Percentiles rank a stretch among this genome's conserved stretches.
These are phyloP conservation scores for Eimeria brunetti DNA, from an alignment of 169 alveolate species.

Conservation along the genomic window DNA sequence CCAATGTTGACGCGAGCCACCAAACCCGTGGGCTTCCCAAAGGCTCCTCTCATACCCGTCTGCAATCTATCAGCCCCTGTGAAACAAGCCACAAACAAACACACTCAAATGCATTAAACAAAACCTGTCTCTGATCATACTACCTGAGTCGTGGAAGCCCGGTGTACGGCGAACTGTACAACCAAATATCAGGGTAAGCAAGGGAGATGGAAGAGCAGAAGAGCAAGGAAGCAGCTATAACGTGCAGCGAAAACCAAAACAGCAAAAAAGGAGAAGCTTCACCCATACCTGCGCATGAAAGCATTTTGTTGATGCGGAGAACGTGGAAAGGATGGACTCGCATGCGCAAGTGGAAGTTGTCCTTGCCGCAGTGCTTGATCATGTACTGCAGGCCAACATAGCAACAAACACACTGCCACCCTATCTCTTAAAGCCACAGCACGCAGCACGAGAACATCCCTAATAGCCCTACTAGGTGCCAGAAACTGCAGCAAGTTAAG, in stretches of 20 bases:
- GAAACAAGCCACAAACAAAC: background rate
- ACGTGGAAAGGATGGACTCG: constrained; percentile 99
- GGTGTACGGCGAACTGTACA: too few relatives aligned
- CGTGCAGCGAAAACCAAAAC: background rate
- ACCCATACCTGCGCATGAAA: constrained; percentile 98
- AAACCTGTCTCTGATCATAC: background rate
- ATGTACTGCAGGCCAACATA: constrained; percentile 88
- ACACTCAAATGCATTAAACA: background rate
- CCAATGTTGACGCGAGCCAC: constrained; percentile 98
- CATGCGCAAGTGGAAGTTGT: constrained; percentile 98
- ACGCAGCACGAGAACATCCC: background rate
- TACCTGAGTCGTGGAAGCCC: background rate
- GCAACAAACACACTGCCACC: background rate
- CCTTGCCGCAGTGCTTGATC: constrained; percentile 98
- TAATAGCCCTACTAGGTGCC: background rate
- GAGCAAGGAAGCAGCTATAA: background rate
- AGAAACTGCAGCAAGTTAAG: background rate
- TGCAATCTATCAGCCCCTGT: constrained; percentile 83
- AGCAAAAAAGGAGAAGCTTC: background rate
- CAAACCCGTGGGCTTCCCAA: constrained; percentile 99
- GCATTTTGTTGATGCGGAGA: constrained; percentile 99
- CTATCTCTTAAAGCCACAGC: background rate
- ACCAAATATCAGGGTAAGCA: background rate
- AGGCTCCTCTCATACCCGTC: constrained; percentile 99
- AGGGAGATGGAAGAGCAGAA: background rate